Evolutionary conservation across 768 basidiomycete species (phyloP), one percentile per base, ranked within the genome.

Genomic region (Suillus clintonianus): DNA sequence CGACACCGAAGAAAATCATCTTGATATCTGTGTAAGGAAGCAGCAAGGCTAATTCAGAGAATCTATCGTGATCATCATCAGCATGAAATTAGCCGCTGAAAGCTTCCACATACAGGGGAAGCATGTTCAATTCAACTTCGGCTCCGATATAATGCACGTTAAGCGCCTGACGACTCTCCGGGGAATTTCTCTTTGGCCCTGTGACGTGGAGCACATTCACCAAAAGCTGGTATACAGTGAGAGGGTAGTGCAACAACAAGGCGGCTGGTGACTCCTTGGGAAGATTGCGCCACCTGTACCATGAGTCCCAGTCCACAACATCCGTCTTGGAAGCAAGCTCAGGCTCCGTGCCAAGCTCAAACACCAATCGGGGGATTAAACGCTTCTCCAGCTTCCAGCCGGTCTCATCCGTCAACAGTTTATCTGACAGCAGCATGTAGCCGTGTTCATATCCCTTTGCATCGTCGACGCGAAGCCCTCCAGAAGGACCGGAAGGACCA

Each of bases 261-360:
- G 76, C 80, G 0, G 80, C 81, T 9, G 81, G 80, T 24, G 82
- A 82, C 30, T 71, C 69, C 43, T 81, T 69, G 41, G 82, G 77
- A 24, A 84, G 68, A 54, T 76, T 73, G 42, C 83, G 78, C 83
- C 82, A 83, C 54, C 74, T 64, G 67, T 83, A 79, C 72, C 81
- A 84, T 30, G 78, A 77, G 37, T 71, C 72, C 83, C 83, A 84
- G 62, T 75, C 78, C 32, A 69, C 65, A 39, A 80, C 68, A 22
- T 75, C 71, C 36, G 60, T 68, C 57, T 72, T 64, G 64, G 74
- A 66, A 67, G 67, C 63, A 14, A 76, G 70, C 37, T 59, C 56
- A 2, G 68, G 74, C 56, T 79, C 76, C 34, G 68, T 63, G 17
- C 68, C 69, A 37, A 68, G 64, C 45, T 69, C 65, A n/a, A 74